phyloP scores from a whole-genome alignment of 192 early-diverging fungal genomes.

The Helicostylum pulchrum region DNA sequence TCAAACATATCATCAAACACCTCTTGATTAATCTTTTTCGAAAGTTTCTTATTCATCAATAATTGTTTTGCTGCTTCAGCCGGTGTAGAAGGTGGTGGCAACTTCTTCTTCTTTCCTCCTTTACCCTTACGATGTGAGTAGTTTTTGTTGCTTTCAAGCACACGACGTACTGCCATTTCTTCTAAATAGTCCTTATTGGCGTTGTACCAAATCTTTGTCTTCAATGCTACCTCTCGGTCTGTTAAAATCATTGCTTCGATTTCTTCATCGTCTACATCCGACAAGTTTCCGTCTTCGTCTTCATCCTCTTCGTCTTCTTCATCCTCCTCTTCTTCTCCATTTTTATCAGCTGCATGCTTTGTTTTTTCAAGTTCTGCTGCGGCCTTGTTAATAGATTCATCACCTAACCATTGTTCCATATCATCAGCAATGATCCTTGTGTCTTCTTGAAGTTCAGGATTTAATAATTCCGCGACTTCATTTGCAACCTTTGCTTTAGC shows the following conservation, averaged over 20 bases:
- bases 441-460: slow-evolving; percentile 44
- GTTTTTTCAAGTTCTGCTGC: slow-evolving; percentile 37
- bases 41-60: slow-evolving; percentile 67
- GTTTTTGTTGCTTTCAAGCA: slow-evolving; percentile 57
- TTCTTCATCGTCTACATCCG: slow-evolving; percentile 76
- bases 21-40: slow-evolving; percentile 91
- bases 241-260: slow-evolving; percentile 64
- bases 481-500: neutral
- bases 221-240: slow-evolving; percentile 74
- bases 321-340: neutral
- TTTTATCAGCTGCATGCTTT: neutral
- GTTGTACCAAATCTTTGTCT: slow-evolving; percentile 82
- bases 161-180: slow-evolving; percentile 61
- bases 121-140: slow-evolving; percentile 24
- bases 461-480: neutral
- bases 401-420: slow-evolving; percentile 32
- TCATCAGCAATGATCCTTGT: slow-evolving; percentile 42
- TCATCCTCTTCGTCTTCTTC: slow-evolving; percentile 1
- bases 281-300: slow-evolving; percentile 18
- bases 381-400: slow-evolving; percentile 29
- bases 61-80: slow-evolving; percentile 79
- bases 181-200: slow-evolving; percentile 85
- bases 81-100: slow-evolving; percentile 51
- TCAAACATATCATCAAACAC: slow-evolving; percentile 72
- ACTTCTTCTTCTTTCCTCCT: slow-evolving; percentile 37